Conservation (phyloP, 2,329 filamentous ascomycete species). For the Sporothrix brasiliensis region DNA sequence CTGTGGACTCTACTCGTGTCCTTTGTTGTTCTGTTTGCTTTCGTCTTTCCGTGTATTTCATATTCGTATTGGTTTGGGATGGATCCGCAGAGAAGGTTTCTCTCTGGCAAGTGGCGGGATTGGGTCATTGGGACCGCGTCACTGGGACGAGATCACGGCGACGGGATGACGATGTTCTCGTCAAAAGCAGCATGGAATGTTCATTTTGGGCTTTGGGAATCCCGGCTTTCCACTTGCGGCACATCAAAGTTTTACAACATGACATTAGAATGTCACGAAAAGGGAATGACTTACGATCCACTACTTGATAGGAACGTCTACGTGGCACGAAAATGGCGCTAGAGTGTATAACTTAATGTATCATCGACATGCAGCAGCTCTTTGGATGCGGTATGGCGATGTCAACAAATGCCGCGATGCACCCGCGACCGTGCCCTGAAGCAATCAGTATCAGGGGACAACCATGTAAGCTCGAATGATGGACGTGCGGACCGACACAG, state of each 20-base stretch:
- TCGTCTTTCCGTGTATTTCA: not conserved
- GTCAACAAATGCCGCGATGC: not conserved
- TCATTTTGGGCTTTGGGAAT: not conserved
- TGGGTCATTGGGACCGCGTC: not conserved
- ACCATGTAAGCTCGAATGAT: not conserved
- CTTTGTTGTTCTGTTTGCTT: not conserved
- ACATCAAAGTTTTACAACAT: not conserved
- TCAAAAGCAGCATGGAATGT: not conserved
- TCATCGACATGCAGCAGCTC: not conserved
- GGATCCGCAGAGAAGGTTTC: not conserved
- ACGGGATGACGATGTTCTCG: not conserved
- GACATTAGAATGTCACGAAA: not conserved
- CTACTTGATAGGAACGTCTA: not conserved
- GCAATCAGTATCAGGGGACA: too few species aligned
- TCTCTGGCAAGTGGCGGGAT: not conserved
- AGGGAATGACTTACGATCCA: not conserved
- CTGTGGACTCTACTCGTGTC: not conserved
- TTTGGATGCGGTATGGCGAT: not conserved
- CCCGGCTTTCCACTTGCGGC: not conserved
- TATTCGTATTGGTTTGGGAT: not conserved
- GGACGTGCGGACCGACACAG: too few species aligned
- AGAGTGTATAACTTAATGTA: not conserved
- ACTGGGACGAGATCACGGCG: not conserved
- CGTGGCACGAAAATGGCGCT: not conserved
- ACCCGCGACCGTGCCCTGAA: not conserved